Evolutionary conservation across 441 rosid species (phyloP), one percentile per base, ranked within the genome.

Genomic region (Eruca vesicaria): DNA sequence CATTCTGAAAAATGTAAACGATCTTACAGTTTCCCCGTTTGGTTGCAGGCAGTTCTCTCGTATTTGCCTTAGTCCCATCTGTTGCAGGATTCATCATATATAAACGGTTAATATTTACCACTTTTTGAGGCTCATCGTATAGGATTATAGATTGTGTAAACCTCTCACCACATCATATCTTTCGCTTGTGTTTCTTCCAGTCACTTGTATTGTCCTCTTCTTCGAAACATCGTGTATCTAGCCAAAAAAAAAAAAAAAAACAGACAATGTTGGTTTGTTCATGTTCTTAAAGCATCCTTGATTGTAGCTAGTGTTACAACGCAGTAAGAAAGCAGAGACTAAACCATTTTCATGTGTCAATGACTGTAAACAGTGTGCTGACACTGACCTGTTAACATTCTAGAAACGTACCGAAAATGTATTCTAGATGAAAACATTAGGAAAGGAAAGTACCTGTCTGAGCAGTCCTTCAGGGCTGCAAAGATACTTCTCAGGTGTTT

Each of bases 391-490:
- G 64, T 8, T 20, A 3, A 59, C n/a, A 31, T 59, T 31, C n/a
- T 31, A 21, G 35, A 8, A 57, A 15, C 28, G 36, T 60, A 16
- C 53, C 65, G 18, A n/a, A 41, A 16, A 0, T 31, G 5, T 48
- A 63, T 33, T 23, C 36, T n/a, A 52, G 29, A 59, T 38, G 21
- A 18, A n/a, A 16, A 55, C 23, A 21, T 32, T 33, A 59, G 29
- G 38, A 26, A 56, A 56, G 52, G 64, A 64, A 59, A 19, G 67
- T 75, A 85, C 90, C 90, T 88, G 93, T 74, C 78, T 74, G 14
- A 82, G 85, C 62, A 86, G 71, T 74, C 89, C 90, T 84, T 88
- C 93, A 53, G 89, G 93, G 69, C 93, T 88, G 84, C 93, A 85
- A 78, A 82, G 75, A 75, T 84, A 86, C 26, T 81, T 78, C 56